Conservation (phyloP, 2,329 filamentous ascomycete genomes). For the Penicillium glabrum region DNA sequence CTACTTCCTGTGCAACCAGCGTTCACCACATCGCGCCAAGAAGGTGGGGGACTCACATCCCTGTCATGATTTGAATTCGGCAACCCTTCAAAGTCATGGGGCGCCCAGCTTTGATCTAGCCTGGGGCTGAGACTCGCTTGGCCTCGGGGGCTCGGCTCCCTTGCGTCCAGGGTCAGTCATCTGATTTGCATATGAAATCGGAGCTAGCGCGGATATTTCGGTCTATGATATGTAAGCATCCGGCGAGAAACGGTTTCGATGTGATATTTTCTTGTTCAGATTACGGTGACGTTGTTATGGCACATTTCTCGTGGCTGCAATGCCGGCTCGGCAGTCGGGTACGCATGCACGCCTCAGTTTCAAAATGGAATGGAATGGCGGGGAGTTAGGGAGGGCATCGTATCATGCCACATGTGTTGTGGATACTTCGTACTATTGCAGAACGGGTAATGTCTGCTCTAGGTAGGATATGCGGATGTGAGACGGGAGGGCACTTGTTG, state of each 20-base stretch:
- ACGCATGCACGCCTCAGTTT: slow-evolving; percentile 15
- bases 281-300: background rate
- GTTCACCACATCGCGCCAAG: background rate
- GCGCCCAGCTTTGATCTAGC: background rate
- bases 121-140: background rate
- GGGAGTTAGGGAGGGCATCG: background rate
- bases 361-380: background rate
- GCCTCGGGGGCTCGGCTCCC: background rate
- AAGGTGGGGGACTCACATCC: background rate
- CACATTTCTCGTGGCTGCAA: slow-evolving; percentile 1
- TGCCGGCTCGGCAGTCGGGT: slow-evolving; percentile 20
- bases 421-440: background rate
- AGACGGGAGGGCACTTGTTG: background rate
- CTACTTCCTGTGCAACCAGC: background rate
- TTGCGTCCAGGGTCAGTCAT: slow-evolving; percentile 12
- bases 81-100: background rate
- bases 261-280: background rate
- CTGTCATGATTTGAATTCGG: background rate
- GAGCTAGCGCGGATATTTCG: background rate
- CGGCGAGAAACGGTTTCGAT: background rate
- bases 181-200: slow-evolving; percentile 4
- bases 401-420: background rate
- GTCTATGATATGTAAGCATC: background rate
- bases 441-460: background rate
- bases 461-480: background rate